Conservation (phyloP, 345 rosid genomes). For the Citrus inodora region DNA sequence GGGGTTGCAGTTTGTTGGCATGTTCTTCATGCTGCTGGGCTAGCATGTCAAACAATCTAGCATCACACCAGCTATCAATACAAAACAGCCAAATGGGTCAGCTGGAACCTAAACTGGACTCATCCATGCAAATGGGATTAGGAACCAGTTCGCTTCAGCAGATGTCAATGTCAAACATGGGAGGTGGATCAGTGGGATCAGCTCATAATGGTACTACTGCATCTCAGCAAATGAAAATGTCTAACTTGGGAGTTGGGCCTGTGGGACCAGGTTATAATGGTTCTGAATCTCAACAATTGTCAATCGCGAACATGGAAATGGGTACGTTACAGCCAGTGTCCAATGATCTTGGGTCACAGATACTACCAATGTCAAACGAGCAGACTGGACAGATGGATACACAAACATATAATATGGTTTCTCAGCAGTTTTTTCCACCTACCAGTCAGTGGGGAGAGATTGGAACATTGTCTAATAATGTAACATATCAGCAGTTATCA, state of each 20-base stretch:
- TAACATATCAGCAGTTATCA: constrained; percentile 34
- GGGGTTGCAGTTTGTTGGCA: constrained; percentile 22
- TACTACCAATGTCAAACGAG: constrained; percentile 20
- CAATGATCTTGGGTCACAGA: constrained; percentile 15
- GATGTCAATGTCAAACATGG: constrained; percentile 29
- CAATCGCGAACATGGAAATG: constrained; percentile 22
- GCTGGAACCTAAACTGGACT: constrained; percentile 41
- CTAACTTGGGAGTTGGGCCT: constrained; percentile 34
- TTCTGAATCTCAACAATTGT: constrained; percentile 23
- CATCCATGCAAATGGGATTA: constrained; percentile 35
- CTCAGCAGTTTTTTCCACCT: constrained; percentile 29
- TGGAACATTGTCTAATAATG: constrained; percentile 28
- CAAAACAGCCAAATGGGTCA: constrained; percentile 39
- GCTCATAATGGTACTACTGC: constrained; percentile 17
- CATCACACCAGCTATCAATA: constrained; percentile 39
- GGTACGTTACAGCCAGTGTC: constrained; percentile 18
- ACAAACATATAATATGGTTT: constrained; percentile 18
- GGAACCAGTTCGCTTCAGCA: constrained; percentile 24
- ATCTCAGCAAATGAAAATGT: constrained; percentile 24
- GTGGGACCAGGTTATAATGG: constrained; percentile 24
- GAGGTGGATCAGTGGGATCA: constrained; percentile 29
- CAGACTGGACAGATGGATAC: constrained; percentile 21
- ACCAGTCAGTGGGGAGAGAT: constrained; percentile 27
- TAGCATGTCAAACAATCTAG: constrained; percentile 54
- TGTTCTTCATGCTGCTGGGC: constrained; percentile 16